Base-by-base conservation (phyloP, 2,329 filamentous ascomycete species). In the Penicillium sp. region DNA sequence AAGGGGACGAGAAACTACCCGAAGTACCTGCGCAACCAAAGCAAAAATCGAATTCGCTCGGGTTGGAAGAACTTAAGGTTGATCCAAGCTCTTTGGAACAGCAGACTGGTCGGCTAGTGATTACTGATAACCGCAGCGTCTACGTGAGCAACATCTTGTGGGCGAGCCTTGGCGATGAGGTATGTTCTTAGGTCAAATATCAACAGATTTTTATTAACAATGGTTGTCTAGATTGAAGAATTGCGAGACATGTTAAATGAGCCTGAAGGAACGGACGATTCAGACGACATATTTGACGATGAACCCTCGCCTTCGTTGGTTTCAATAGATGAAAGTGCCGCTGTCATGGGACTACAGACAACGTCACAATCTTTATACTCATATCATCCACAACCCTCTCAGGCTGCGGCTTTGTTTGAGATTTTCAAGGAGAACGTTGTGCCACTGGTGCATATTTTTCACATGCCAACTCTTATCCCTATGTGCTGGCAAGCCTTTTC, bases 71-170 rank as follows among this genome's bases (percentile, higher is more conserved):
- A 29, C n/a, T 19, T 7, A 13, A 35, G 8, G 10, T 37, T 3
- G 13, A 22, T 9, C 14, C 26, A 2, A 44, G 19, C 22, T 16
- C 19, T 9, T 14, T 72, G 10, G 77, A 79, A 56, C 75, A 74
- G 49, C 76, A 82, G 56, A 82, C 87, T 65, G 84, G 85, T 22
- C 74, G 84, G 39, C 71, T 87, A 52, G 82, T 87, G 2, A 79
- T 87, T 47, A 83, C 84, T 56, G 82, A 86, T 58, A 83, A 82
- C 27, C 79, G 80, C 58, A 86, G 82, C 64, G 76, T 83, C 50
- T 87, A 87, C 70, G 82, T 87, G 65, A 87, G 84, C 69, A 86
- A 83, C 64, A 81, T 81, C 27, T 83, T 87, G 61, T 87, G 84
- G 83, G 82, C 83, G 4, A 84, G 78, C 62, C 72, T 87, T 56